Evolutionary conservation across 345 rosid genomes (phyloP), one percentile per base, ranked within the genome.

Genomic region (Clarkia xantiana): DNA sequence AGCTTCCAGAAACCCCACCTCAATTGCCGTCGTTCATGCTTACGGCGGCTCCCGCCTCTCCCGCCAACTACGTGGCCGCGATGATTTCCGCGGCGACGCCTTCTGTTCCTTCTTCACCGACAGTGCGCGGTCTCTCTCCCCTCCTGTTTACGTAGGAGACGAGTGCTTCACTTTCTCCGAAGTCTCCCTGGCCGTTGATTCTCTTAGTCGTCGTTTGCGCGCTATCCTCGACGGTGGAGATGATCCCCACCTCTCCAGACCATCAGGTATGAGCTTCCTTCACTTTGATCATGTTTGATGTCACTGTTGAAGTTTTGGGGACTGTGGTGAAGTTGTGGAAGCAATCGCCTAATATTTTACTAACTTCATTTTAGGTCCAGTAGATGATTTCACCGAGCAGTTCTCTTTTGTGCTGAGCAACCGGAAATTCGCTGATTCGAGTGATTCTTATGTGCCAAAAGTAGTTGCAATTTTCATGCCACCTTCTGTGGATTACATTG

Each of bases 401-500:
- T 39, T 29, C 16, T 59, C 63, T 13, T 51, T 59, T 39, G 44
- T 59, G 11, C 56, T 51, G 14, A 44, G 39, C 20, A 18, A 22
- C 22, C 52, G 54, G 17, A 23, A 34, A 41, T 39, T 13, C 42
- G 43, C 57, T 2, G 74, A 64, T 18, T 48, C 44, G 6, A 49
- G 43, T 56, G 59, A 61, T 62, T 44, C 25, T 6, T 69, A 70
- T 53, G 51, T 29, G 42, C 87, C 97, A 4, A 83, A 73, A 73
- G 70, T 79, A 19, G 45, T 86, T 50, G 97, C 79, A 19, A 34
- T 86, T 39, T 83, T 67, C 56, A 77, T 77, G 77, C 78, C 82
- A 6, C 84, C 94, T 53, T 91, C 96, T 0, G 84, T 69, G 52
- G 97, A 86, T 56, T 90, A 90, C 54, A 65, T 91, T 42, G 61